Percentiles rank a stretch among this genome's conserved stretches.
Conservation (phyloP, 176 grass and related monocot genomes). For the Ensete ventricosum region DNA sequence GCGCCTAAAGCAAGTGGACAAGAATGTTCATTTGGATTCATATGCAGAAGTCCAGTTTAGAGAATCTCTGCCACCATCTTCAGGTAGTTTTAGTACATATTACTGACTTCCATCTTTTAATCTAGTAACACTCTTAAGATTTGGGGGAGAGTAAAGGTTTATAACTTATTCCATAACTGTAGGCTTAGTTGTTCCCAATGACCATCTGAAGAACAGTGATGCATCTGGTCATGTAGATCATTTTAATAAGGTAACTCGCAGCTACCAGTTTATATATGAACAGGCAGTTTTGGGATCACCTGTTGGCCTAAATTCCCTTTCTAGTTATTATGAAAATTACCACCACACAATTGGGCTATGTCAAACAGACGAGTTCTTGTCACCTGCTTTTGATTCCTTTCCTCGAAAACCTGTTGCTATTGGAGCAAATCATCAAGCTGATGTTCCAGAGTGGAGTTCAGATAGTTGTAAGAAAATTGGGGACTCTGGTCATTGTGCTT, state of each 20-base stretch:
- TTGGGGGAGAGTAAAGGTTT: background rate
- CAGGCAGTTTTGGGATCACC: constrained; percentile 27
- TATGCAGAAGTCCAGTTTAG: constrained; percentile 6
- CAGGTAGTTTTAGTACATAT: background rate
- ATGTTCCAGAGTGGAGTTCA: constrained; percentile 60
- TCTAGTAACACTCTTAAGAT: background rate
- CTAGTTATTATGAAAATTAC: constrained; percentile 45
- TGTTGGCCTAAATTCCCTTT: constrained; percentile 39
- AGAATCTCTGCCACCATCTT: background rate
- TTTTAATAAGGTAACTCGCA: constrained; percentile 18
- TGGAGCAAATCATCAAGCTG: constrained; percentile 67
- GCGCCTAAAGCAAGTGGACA: constrained; percentile 46
- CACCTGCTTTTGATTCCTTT: constrained; percentile 32
- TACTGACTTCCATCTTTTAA: constrained; percentile 13
- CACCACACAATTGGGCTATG: constrained; percentile 15
- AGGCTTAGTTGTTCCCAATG: background rate
- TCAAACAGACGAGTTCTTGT: constrained; percentile 24
- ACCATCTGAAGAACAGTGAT: background rate
- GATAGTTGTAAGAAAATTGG: constrained; percentile 12
- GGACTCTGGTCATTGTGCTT: constrained; percentile 21
- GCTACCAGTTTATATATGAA: background rate
- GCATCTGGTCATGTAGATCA: constrained; percentile 1
- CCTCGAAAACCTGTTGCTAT: constrained; percentile 47
- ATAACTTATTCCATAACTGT: background rate
- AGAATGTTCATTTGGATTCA: constrained; percentile 24